Conservation (phyloP, 371 early-diverging fungal species). For the Haplosporangium sp. region DNA sequence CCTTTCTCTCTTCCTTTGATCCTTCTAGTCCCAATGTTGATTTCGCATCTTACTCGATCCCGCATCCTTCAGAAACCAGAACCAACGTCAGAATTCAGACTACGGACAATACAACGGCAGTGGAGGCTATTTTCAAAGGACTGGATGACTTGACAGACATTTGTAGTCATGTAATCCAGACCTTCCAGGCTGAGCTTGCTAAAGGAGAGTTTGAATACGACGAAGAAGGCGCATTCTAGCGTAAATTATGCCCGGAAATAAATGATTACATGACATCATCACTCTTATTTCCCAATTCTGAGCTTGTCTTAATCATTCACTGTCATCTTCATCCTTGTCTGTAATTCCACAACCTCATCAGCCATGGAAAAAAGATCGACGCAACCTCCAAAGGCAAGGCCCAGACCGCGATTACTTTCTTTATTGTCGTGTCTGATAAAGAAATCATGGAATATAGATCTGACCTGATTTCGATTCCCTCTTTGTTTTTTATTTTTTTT, state of each 20-base stretch:
- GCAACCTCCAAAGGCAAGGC: slow-evolving; percentile 35
- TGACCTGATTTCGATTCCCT: no score
- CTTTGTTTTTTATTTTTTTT: not conserved
- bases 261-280: not conserved
- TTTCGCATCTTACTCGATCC: slow-evolving; percentile 98
- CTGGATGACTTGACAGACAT: slow-evolving; percentile 83
- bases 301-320: not conserved
- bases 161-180: slow-evolving; percentile 69
- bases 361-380: slow-evolving; percentile 35
- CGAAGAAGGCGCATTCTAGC: slow-evolving; percentile 49
- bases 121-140: slow-evolving; percentile 88
- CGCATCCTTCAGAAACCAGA: slow-evolving; percentile 98
- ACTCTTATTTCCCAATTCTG: not conserved
- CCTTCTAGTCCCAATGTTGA: slow-evolving; percentile 83
- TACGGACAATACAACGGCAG: slow-evolving; percentile 81
- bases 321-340: not conserved
- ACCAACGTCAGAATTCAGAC: slow-evolving; percentile 97
- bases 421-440: no score
- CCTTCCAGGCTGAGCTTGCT: slow-evolving; percentile 70
- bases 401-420: not conserved
- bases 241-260: not conserved
- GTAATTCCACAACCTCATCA: not conserved
- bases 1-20: not conserved
- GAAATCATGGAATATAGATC: no score
- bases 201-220: slow-evolving; percentile 58